These are phyloP conservation scores for Mortierella sp. DNA, from an alignment of 371 early-diverging fungal genomes.

Conservation along the genomic window DNA sequence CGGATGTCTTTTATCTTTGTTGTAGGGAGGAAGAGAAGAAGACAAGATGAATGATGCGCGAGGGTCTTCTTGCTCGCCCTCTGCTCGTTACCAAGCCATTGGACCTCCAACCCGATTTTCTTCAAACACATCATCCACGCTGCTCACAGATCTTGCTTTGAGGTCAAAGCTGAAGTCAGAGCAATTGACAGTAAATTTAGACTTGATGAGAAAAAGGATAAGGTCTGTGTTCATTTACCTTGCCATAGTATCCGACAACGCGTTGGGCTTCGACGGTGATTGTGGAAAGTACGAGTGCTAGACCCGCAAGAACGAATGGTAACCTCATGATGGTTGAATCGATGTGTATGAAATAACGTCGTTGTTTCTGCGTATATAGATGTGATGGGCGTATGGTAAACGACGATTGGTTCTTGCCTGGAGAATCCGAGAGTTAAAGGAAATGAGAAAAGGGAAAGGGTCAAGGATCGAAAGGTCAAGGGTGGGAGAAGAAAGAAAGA, in stretches of 20 bases:
- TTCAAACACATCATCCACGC: background rate
- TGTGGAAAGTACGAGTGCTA: constrained; percentile 31
- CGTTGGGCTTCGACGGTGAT: constrained; percentile 40
- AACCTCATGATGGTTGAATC: constrained; percentile 29
- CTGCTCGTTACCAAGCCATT: background rate
- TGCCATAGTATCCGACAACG: constrained; percentile 54
- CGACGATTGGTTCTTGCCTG: background rate
- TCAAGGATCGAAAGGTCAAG: background rate
- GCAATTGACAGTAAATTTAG: background rate
- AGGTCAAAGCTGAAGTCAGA: background rate
- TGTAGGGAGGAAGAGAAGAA: too few relatives aligned
- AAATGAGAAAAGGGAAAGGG: background rate
- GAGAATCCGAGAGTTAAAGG: background rate
- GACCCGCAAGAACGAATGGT: constrained; percentile 26
- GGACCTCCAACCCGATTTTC: background rate
- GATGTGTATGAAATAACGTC: background rate
- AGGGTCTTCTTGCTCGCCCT: background rate
- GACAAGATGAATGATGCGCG: background rate
- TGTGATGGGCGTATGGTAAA: background rate
- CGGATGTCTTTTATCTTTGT: background rate
- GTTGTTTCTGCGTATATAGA: background rate
- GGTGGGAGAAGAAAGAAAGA: background rate
- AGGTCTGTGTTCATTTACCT: constrained; percentile 39
- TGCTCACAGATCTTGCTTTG: background rate
- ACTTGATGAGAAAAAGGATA: too few relatives aligned